phyloP scores from a whole-genome alignment of 2,329 filamentous ascomycete genomes.

The Exophiala aquamarina region DNA sequence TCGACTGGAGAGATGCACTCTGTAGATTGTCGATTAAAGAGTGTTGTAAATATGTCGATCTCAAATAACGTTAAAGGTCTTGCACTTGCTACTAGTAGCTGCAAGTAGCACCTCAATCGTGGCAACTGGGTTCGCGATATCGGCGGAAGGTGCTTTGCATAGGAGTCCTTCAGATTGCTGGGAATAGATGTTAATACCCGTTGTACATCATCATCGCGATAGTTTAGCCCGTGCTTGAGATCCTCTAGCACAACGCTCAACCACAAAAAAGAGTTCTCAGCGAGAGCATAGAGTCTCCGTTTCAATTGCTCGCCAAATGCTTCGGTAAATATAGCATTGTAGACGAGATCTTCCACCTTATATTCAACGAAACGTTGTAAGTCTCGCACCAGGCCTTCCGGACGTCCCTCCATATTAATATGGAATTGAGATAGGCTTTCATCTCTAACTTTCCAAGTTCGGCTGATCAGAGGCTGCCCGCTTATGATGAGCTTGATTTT shows the following conservation, averaged over 20 bases:
- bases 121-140: constrained; percentile 7
- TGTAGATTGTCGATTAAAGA: constrained; percentile 4
- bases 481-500: constrained; percentile 18
- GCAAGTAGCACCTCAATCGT: constrained; percentile 11
- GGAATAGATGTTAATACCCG: constrained; percentile 10
- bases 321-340: constrained; percentile 9
- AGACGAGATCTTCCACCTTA: constrained; percentile 16
- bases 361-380: constrained; percentile 15
- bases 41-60: constrained; percentile 13
- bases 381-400: constrained; percentile 11
- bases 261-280: constrained; percentile 19
- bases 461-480: constrained; percentile 13
- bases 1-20: constrained; percentile 5
- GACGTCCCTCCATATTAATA: constrained; percentile 15
- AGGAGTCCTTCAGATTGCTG: constrained; percentile 10
- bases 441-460: constrained; percentile 5
- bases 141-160: constrained; percentile 14
- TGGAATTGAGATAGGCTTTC: constrained; percentile 7
- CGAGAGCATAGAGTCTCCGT: constrained; percentile 2
- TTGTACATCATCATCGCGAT: constrained; percentile 9
- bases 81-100: constrained; percentile 11
- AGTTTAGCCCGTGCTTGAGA: constrained; percentile 10
- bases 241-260: constrained; percentile 14
- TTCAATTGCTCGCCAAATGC: constrained; percentile 11
- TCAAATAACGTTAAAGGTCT: constrained; percentile 12